Evolutionary conservation across 1,139 yeast species (phyloP), one percentile per base, ranked within the genome.

Genomic region (Saccharomycopsis crataegensis): DNA sequence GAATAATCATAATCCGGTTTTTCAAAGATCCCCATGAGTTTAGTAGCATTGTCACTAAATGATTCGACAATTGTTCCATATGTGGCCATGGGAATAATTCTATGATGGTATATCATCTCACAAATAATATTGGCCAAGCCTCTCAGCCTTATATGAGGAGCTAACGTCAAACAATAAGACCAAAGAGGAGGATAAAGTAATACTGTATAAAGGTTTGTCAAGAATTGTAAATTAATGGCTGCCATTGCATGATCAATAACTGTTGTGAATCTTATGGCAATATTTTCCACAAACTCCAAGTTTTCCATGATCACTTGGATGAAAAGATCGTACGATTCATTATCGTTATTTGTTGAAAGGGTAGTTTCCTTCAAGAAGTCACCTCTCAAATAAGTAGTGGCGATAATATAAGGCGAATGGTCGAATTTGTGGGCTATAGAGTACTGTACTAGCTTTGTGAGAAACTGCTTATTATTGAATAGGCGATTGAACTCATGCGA

Each of bases 311-410:
- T 32, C 3, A 50, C 43, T 6, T 38, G 33, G 6, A 49, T 34
- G 16, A 49, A 52, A 6, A 49, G n/a, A 14, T 38, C 28, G 31
- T 37, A 52, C 9, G 44, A 34, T 28, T 52, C 50, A 47, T 51
- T 45, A 31, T 52, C 50, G 6, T 45, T 33, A 12, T 40, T 45
- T 17, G 43, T 47, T 16, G 12, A 14, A 3, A 34, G 34, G 3
- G 52, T 48, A 16, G 42, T 37, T 38, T 51, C 46, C 6, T 31
- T 38, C 22, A 56, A 49, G 33, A 56, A 53, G 14, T 53, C 55
- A n/a, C 58, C 58, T 42, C 55, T 28, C 6, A 56, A 40, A 36
- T 51, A 56, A 9, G 48, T 40, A 7, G 45, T 47, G 7, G 48
- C n/a, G 3, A 56, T 51, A 8, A 42, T 40, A 33, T 37, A 51